Percentiles rank a stretch among this genome's conserved stretches.
phyloP scores from a whole-genome alignment of 306 rosid species.

The Vicia sativa region DNA sequence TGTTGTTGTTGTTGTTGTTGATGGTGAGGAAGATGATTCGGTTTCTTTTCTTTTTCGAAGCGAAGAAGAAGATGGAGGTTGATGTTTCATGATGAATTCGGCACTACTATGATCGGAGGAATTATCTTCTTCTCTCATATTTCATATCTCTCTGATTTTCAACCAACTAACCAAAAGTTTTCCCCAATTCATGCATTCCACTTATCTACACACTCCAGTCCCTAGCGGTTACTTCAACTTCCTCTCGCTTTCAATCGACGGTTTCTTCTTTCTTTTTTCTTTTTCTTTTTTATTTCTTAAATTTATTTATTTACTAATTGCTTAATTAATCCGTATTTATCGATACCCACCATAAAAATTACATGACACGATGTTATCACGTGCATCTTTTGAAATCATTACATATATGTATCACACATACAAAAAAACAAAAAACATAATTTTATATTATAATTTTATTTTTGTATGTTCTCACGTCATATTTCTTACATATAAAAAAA shows the following conservation, averaged over 20 bases:
- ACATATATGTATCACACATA: too few species aligned
- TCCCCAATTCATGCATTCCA: background rate
- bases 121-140: background rate
- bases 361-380: too few species aligned
- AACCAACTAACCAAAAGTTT: background rate
- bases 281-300: too few species aligned
- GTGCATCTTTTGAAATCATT: too few species aligned
- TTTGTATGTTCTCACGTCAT: too few species aligned
- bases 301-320: too few species aligned
- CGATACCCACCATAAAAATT: too few species aligned
- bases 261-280: background rate
- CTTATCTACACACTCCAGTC: background rate
- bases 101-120: background rate
- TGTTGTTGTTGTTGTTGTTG: slow-evolving; percentile 5
- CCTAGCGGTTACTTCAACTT: slow-evolving; percentile 14
- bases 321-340: too few species aligned
- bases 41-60: background rate
- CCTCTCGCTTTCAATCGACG: background rate
- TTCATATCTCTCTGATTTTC: background rate
- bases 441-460: too few species aligned
- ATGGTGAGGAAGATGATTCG: background rate
- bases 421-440: too few species aligned
- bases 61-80: background rate
- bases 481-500: too few species aligned
- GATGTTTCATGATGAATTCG: background rate